Evolutionary conservation across 2,329 filamentous ascomycete species (phyloP).

Genomic region (Anthostomella pinea): DNA sequence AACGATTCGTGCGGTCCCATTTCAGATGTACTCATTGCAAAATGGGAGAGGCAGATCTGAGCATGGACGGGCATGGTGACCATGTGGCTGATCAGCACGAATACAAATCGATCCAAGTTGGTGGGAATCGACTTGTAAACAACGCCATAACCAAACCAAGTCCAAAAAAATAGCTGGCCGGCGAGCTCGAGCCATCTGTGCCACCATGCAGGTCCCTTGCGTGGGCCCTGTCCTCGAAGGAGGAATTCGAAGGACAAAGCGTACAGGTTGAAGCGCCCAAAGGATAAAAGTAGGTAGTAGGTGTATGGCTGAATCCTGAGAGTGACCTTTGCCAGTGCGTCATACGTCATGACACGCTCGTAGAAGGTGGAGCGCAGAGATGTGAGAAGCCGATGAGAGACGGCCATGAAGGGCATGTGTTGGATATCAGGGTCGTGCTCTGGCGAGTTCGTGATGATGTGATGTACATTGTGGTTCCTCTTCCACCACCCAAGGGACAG

Average conservation of each 20-base stretch:
- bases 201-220: slow-evolving; percentile 77
- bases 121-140: slow-evolving; percentile 71
- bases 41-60: slow-evolving; percentile 89
- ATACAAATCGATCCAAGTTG: slow-evolving; percentile 66
- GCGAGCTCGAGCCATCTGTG: slow-evolving; percentile 75
- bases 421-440: slow-evolving; percentile 96
- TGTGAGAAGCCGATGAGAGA: slow-evolving; percentile 76
- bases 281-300: slow-evolving; percentile 77
- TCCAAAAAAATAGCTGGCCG: slow-evolving; percentile 80
- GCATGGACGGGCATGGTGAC: slow-evolving; percentile 79
- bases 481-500: slow-evolving; percentile 98
- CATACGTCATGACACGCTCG: slow-evolving; percentile 74
- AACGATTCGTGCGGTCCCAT: slow-evolving; percentile 83
- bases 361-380: slow-evolving; percentile 80
- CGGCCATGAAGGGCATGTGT: slow-evolving; percentile 84
- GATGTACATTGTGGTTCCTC: slow-evolving; percentile 90
- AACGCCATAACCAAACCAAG: slow-evolving; percentile 80
- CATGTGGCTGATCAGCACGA: slow-evolving; percentile 77
- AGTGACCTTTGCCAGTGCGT: slow-evolving; percentile 67
- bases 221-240: slow-evolving; percentile 65
- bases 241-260: slow-evolving; percentile 77
- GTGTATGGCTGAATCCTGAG: slow-evolving; percentile 75
- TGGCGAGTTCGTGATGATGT: slow-evolving; percentile 91
- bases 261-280: slow-evolving; percentile 88
- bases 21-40: slow-evolving; percentile 89